These are phyloP conservation scores for Apophysomyces elegans DNA, from an alignment of 371 early-diverging fungal genomes.

Conservation along the genomic window DNA sequence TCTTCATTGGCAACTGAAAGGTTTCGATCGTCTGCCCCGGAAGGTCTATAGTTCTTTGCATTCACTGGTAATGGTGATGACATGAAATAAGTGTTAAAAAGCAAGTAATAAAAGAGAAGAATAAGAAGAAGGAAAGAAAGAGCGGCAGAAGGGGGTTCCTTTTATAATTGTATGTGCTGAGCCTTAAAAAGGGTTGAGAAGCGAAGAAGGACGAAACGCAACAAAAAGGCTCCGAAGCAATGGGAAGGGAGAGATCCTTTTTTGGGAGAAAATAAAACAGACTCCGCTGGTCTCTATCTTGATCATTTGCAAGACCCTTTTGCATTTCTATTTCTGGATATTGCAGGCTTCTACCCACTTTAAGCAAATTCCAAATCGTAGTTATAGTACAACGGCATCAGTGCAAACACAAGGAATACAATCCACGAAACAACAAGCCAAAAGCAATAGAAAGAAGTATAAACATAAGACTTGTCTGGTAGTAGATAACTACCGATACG, in stretches of 20 bases:
- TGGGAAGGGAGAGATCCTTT: too few relatives aligned
- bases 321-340: background rate
- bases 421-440: constrained; percentile 48
- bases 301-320: background rate
- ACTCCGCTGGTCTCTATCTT: background rate
- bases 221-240: background rate
- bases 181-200: background rate
- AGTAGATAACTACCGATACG: constrained; percentile 37
- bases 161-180: constrained; percentile 1
- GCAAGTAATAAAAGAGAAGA: constrained; percentile 17
- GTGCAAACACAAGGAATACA: constrained; percentile 48
- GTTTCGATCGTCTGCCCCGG: constrained; percentile 16
- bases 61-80: constrained; percentile 55
- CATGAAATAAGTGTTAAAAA: constrained; percentile 23
- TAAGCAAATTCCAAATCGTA: constrained; percentile 11
- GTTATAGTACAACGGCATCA: constrained; percentile 49
- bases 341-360: background rate
- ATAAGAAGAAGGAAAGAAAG: constrained; percentile 11
- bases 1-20: constrained; percentile 4
- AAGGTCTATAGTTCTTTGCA: constrained; percentile 40
- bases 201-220: constrained; percentile 5
- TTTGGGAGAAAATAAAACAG: constrained; percentile 1
- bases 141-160: background rate
- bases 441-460: constrained; percentile 33
- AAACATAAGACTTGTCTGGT: constrained; percentile 28